Base-by-base conservation (phyloP, 345 rosid genomes). In the Kandelia obovata region DNA sequence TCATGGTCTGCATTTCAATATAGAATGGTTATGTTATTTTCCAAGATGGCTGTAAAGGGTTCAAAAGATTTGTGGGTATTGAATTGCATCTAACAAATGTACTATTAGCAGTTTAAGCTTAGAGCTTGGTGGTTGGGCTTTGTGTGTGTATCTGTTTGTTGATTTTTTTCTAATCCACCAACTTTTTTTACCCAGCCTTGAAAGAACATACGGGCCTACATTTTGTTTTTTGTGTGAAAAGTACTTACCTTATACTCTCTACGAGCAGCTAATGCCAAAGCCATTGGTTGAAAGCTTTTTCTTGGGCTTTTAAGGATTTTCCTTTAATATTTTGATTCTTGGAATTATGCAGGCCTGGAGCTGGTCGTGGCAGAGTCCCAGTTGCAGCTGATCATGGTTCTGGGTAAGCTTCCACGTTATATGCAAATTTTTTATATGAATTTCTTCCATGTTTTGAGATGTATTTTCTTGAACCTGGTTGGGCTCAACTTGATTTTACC, bases 311-410 rank as follows among this genome's bases (percentile, higher is more conserved):
- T 25, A 8, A 25, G 3, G 28, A 56, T 9, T 23, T 23, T 0
- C 16, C 59, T 56, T 25, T 27, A 55, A 55, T 23, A 7, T 8
- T n/a, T 55, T 55, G 30, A 23, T 55, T 28, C 58, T 2, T 55
- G 58, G 58, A 55, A 26, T 55, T 43, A 39, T 81, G 77, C 90
- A 89, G 96, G 82, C 77, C 89, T 20, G 85, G 84, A 71, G 65
- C 62, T 26, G 85, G 78, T 78, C 76, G 73, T 37, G 77, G 66
- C 17, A 79, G 83, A 73, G 80, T 72, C 53, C 55, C 71, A 58
- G 75, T 82, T 53, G 66, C 70, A 30, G 31, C 26, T 23, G 82
- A 70, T 66, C 85, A 78, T 53, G 86, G 82, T 70, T 25, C 79
- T 78, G 81, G 85, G 91, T 89, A 65, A 79, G 84, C 70, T 62